Base-by-base conservation (phyloP, 257 asterid species). In the Marsdenia floribunda region DNA sequence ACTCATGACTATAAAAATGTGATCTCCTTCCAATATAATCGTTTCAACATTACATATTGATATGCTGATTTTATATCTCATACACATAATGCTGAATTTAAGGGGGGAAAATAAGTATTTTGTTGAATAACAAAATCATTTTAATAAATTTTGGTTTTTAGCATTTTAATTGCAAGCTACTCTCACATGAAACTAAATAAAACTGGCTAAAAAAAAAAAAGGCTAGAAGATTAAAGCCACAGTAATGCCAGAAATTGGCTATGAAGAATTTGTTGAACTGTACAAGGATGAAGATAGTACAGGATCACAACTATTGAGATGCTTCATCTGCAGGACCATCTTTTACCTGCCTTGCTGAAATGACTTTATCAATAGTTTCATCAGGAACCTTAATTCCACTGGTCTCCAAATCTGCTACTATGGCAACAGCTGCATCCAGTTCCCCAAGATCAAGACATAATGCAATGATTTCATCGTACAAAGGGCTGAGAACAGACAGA, bases 341-440 rank as follows among this genome's bases (percentile, higher is more conserved):
- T 72, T 81, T 83, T 37, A 78, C 85, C 77, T 88, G 96, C 75
- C 96, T 84, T 1, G 92, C 89, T 59, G 92, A 92, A 81, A 94
- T 92, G 74, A 94, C 98, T 80, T 88, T 87, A 72, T 94, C 99
- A 38, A 94, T 83, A 71, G 96, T 94, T 83, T 92, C 97, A 78
- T 92, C 96, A 4, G 93, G 79, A 63, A 94, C 99, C 79, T 87
- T 85, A 85, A 94, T 87, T 69, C 98, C 99, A 57, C 90, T 84
- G 8, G 97, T 90, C 89, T 94, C 99, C 86, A 94, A 77, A 80
- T 94, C 96, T 11, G 97, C 90, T 22, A 92, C 97, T 57, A 94
- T 87, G 79, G 98, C 99, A 59, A 94, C 76, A 37, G 99, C 90
- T 15, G 99, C 97, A 64, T 94, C 99, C n/a, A 92, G 90, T 66